These are phyloP conservation scores for Plasmodium inui DNA, from an alignment of 169 alveolate genomes.

Conservation along the genomic window DNA sequence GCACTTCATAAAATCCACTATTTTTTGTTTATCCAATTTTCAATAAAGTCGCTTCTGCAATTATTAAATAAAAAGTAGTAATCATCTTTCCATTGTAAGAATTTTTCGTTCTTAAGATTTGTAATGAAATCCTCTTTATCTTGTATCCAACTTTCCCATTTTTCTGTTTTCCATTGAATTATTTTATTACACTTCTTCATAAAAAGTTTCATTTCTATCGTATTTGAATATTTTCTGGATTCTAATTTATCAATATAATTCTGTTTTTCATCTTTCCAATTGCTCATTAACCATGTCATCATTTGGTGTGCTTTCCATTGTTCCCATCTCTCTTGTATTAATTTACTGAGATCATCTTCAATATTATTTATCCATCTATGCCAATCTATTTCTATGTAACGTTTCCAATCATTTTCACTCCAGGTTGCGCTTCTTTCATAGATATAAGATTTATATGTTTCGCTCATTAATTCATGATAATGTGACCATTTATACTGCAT, in stretches of 20 bases:
- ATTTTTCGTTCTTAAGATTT: not conserved
- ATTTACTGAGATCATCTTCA: not conserved
- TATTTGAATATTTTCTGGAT: not conserved
- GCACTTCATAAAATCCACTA: not conserved
- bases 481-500: not conserved
- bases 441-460: not conserved
- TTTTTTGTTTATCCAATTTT: not conserved
- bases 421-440: not conserved
- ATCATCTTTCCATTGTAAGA: constrained; percentile 4
- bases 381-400: not conserved
- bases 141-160: constrained; percentile 27
- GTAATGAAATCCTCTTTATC: not conserved
- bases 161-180: not conserved
- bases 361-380: not conserved
- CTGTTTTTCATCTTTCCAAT: not conserved
- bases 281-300: not conserved
- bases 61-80: not conserved
- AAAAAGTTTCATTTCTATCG: not conserved
- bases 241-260: not conserved
- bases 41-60: not conserved
- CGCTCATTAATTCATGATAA: not conserved
- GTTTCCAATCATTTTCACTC: constrained; percentile 4
- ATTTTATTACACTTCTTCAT: not conserved
- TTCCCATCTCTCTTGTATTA: not conserved
- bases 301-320: not conserved